phyloP scores from a whole-genome alignment of 78 protist genomes.

The Pigoraptor vietnamica region DNA sequence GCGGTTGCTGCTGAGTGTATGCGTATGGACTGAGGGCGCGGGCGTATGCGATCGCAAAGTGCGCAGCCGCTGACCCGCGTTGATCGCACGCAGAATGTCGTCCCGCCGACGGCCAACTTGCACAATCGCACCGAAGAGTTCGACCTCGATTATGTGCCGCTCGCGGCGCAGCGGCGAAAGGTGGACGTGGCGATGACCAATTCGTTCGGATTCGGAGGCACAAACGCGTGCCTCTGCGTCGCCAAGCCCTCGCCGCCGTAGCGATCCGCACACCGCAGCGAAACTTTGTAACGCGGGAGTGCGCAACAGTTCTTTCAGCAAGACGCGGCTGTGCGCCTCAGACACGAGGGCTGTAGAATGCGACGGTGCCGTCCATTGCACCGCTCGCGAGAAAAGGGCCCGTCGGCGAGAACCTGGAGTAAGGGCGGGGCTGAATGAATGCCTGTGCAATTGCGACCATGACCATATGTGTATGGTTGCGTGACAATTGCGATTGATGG shows the following conservation, averaged over 20 bases:
- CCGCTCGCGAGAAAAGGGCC: neutral
- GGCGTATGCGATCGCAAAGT: too few species aligned
- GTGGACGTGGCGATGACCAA: conserved; percentile 61
- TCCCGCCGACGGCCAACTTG: conserved; percentile 62
- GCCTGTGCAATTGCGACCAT: too few species aligned
- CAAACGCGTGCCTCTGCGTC: conserved; percentile 66
- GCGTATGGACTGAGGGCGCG: neutral
- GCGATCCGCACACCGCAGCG: neutral
- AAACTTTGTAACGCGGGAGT: neutral
- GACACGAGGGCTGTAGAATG: neutral
- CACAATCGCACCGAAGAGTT: conserved; percentile 10
- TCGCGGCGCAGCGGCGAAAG: neutral
- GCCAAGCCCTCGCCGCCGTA: neutral
- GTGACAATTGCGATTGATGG: too few species aligned
- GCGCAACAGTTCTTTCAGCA: neutral
- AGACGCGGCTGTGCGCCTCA: neutral
- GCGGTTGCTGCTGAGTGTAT: neutral
- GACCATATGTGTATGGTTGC: too few species aligned
- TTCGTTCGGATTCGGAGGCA: conserved; percentile 93
- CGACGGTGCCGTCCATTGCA: neutral
- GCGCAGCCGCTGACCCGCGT: too few species aligned
- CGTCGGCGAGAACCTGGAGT: neutral
- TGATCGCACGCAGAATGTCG: neutral
- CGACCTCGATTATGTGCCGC: conserved; percentile 22
- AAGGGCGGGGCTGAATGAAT: too few species aligned